Evolutionary conservation across 768 basidiomycete genomes (phyloP).

Genomic region (Trametopsis cervina): DNA sequence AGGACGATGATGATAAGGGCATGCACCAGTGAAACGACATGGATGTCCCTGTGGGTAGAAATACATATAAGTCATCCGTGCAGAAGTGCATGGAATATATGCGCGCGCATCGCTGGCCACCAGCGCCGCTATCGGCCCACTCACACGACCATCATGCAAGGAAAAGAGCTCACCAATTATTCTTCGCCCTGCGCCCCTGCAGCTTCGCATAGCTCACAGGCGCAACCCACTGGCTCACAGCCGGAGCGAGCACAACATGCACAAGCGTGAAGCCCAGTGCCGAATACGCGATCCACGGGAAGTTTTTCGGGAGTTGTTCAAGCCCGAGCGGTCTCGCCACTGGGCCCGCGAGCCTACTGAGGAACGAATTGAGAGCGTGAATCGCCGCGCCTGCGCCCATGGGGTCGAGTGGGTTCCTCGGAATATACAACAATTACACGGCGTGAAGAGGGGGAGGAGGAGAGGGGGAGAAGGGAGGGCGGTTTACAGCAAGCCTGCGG

Average conservation of each 20-base stretch:
- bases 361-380: conserved; percentile 15
- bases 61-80: background rate
- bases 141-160: conserved; percentile 4
- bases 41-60: conserved; percentile 46
- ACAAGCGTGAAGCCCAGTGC: conserved; percentile 51
- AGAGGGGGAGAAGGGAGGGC: background rate
- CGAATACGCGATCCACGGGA: conserved; percentile 46
- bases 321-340: conserved; percentile 36
- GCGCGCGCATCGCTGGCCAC: too few species aligned
- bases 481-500: too few species aligned
- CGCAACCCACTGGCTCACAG: conserved; percentile 39
- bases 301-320: conserved; percentile 45
- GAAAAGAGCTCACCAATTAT: conserved; percentile 47
- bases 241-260: conserved; percentile 53
- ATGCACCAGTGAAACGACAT: conserved; percentile 68
- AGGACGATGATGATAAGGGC: conserved; percentile 61
- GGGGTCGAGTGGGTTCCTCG: background rate
- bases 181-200: conserved; percentile 35
- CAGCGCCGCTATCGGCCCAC: background rate
- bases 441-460: background rate
- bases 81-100: background rate
- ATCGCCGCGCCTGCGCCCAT: conserved; percentile 1
- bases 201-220: conserved; percentile 44
- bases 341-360: conserved; percentile 14
- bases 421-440: background rate